These are phyloP conservation scores for Alternaria triticina DNA, from an alignment of 2,329 filamentous ascomycete genomes.

Conservation along the genomic window DNA sequence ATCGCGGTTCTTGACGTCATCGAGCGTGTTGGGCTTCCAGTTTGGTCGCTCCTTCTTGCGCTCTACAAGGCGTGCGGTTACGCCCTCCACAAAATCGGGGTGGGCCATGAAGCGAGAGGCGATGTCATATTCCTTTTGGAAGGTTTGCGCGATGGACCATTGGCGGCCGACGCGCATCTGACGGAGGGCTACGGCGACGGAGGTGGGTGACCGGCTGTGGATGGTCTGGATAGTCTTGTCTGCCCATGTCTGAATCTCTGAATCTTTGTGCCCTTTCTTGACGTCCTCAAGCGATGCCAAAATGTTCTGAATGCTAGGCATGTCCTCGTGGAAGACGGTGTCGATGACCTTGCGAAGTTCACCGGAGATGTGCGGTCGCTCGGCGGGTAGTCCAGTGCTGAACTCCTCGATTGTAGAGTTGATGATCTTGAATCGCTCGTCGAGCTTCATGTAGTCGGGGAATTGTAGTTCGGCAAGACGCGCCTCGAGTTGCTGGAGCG, in stretches of 20 bases:
- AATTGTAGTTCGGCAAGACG: slow-evolving; percentile 90
- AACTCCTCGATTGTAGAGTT: slow-evolving; percentile 92
- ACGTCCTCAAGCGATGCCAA: slow-evolving; percentile 66
- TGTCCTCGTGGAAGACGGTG: slow-evolving; percentile 59
- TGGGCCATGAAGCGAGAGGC: slow-evolving; percentile 88
- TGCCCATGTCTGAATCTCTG: slow-evolving; percentile 73
- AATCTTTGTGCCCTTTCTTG: slow-evolving; percentile 42
- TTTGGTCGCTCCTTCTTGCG: slow-evolving; percentile 69
- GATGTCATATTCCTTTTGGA: slow-evolving; percentile 84
- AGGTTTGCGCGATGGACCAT: slow-evolving; percentile 86
- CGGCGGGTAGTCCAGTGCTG: slow-evolving; percentile 78
- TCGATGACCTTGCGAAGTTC: slow-evolving; percentile 81
- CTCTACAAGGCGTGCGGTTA: slow-evolving; percentile 78
- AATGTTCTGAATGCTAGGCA: slow-evolving; percentile 72
- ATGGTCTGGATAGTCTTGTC: slow-evolving; percentile 77
- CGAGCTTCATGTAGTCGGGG: slow-evolving; percentile 72
- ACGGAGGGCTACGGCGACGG: slow-evolving; percentile 80
- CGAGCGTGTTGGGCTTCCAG: slow-evolving; percentile 78
- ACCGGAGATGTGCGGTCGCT: slow-evolving; percentile 62
- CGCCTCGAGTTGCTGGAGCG: slow-evolving; percentile 78
- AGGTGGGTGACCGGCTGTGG: slow-evolving; percentile 79
- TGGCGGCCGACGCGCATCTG: slow-evolving; percentile 77
- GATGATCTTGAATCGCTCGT: slow-evolving; percentile 72
- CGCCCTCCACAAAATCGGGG: slow-evolving; percentile 89
- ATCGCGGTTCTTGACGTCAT: slow-evolving; percentile 65